Conservation (phyloP, 805 yeast genomes). For the Grigorovia jiainica region DNA sequence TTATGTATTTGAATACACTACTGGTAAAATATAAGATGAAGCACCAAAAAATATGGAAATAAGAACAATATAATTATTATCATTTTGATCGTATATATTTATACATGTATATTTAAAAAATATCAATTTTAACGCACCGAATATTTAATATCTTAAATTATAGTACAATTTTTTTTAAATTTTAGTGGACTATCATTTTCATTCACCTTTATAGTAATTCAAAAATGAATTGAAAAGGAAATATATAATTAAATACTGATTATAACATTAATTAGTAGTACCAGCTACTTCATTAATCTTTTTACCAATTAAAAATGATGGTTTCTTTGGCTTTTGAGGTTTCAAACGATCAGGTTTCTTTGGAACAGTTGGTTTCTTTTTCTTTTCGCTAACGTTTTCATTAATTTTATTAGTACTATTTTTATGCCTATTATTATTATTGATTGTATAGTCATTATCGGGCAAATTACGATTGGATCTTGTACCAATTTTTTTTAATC, state of each 20-base stretch:
- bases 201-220: too few species aligned
- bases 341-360: constrained; percentile 42
- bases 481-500: constrained; percentile 28
- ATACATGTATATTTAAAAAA: too few species aligned
- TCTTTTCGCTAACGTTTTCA: background rate
- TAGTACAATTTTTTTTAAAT: background rate
- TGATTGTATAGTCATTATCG: too few species aligned
- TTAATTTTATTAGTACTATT: constrained; percentile 5
- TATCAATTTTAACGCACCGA: too few species aligned
- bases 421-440: background rate
- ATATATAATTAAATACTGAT: background rate
- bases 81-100: too few species aligned
- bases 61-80: too few species aligned
- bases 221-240: too few species aligned
- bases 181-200: too few species aligned
- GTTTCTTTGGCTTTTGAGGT: constrained; percentile 37
- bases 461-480: constrained; percentile 27
- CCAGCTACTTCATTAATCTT: constrained; percentile 5
- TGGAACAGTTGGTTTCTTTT: constrained; percentile 36
- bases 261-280: background rate
- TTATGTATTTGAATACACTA: too few species aligned
- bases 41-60: too few species aligned
- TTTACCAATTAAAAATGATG: constrained; percentile 34
- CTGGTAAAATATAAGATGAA: too few species aligned
- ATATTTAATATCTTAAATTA: background rate